Evolutionary conservation across 306 rosid genomes (phyloP).

Genomic region (Parietaria judaica): DNA sequence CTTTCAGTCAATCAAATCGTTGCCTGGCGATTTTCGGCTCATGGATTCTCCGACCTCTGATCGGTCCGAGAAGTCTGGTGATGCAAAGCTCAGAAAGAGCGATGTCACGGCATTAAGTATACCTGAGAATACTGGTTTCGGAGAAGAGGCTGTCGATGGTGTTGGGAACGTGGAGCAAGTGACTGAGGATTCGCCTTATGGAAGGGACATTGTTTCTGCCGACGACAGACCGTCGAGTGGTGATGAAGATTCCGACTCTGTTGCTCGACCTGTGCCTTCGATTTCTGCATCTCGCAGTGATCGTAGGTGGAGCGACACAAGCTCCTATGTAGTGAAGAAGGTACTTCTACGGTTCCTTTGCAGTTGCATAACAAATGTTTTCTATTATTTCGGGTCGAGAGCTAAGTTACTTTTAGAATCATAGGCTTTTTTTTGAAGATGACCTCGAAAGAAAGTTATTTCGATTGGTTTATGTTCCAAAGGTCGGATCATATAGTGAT

Average conservation of each 20-base stretch:
- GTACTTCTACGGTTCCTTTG: constrained; percentile 31
- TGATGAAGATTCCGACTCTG: constrained; percentile 55
- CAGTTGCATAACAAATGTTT: background rate
- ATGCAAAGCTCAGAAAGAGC: constrained; percentile 27
- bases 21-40: constrained; percentile 56
- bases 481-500: background rate
- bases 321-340: constrained; percentile 73
- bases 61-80: constrained; percentile 29
- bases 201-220: constrained; percentile 27
- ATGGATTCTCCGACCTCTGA: constrained; percentile 29
- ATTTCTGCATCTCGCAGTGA: constrained; percentile 49
- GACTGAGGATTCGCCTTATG: constrained; percentile 76
- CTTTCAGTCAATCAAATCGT: constrained; percentile 54
- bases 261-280: constrained; percentile 44
- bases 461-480: background rate
- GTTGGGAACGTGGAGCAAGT: constrained; percentile 42
- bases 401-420: background rate
- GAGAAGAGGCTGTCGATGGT: constrained; percentile 30
- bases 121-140: constrained; percentile 47
- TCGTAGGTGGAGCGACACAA: constrained; percentile 74
- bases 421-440: background rate
- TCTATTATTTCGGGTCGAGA: background rate
- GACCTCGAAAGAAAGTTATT: background rate
- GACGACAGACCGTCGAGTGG: constrained; percentile 40
- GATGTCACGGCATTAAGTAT: constrained; percentile 26